phyloP scores from a whole-genome alignment of 768 basidiomycete genomes.

The Exsudoporus frostii region DNA sequence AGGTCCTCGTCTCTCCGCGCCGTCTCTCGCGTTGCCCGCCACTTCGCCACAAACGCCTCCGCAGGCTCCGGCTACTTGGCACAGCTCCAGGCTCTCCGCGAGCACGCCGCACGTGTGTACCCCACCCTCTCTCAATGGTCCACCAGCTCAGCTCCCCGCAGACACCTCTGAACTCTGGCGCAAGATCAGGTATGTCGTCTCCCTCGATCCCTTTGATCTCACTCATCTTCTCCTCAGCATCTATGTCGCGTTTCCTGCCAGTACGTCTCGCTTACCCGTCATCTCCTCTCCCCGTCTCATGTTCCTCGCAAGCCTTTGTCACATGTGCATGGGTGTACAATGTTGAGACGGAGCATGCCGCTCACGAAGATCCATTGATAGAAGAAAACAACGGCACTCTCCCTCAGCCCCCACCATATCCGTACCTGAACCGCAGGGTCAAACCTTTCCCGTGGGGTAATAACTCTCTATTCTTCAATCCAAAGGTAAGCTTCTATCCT shows the following conservation, averaged over 20 bases:
- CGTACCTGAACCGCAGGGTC: slow-evolving; percentile 70
- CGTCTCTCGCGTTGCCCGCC: slow-evolving; percentile 31
- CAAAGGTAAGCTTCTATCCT: slow-evolving; percentile 47
- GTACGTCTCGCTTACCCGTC: slow-evolving; percentile 43
- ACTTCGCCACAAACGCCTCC: slow-evolving; percentile 40
- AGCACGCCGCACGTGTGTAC: slow-evolving; percentile 61
- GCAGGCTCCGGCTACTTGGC: slow-evolving; percentile 43
- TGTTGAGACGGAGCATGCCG: slow-evolving; percentile 61
- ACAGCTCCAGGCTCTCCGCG: slow-evolving; percentile 53
- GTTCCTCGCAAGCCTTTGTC: slow-evolving; percentile 16
- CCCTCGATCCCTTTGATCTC: neutral
- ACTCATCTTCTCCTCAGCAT: slow-evolving; percentile 41
- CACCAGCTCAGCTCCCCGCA: slow-evolving; percentile 29
- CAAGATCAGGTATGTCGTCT: slow-evolving; percentile 68
- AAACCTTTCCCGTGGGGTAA: slow-evolving; percentile 86
- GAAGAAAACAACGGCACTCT: slow-evolving; percentile 70
- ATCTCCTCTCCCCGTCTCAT: slow-evolving; percentile 11
- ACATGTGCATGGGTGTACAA: slow-evolving; percentile 46
- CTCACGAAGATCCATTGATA: slow-evolving; percentile 67
- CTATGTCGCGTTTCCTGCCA: slow-evolving; percentile 72
- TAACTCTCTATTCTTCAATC: slow-evolving; percentile 82
- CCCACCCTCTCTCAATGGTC: slow-evolving; percentile 4
- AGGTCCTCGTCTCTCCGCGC: slow-evolving; percentile 46
- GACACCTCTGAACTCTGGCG: slow-evolving; percentile 82
- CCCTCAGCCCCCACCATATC: slow-evolving; percentile 67